Evolutionary conservation across 768 basidiomycete genomes (phyloP).

Genomic region (Trametes cingulata): DNA sequence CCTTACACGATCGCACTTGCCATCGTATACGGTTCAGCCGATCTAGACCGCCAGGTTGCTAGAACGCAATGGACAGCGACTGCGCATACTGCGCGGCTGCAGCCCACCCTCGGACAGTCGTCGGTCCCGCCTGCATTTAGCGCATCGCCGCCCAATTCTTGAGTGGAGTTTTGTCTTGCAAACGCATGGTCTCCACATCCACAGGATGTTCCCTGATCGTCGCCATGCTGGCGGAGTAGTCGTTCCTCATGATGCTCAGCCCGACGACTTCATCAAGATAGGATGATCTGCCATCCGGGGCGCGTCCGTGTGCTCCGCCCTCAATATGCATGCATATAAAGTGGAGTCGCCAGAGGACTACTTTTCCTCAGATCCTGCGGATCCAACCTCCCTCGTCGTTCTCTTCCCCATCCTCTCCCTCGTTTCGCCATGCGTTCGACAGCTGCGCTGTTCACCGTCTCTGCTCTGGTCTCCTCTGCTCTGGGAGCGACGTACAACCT

Average conservation of each 20-base stretch:
- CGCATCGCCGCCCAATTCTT: not conserved
- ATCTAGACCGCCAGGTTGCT: not conserved
- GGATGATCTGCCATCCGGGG: slow-evolving; percentile 10
- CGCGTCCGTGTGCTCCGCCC: not conserved
- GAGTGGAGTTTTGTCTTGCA: slow-evolving; percentile 1
- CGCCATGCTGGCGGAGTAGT: not conserved
- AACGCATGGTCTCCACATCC: slow-evolving; percentile 7
- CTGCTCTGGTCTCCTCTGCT: slow-evolving; percentile 20
- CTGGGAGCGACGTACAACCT: slow-evolving; percentile 27
- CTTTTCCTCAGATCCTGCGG: slow-evolving; percentile 17
- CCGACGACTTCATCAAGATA: slow-evolving; percentile 3
- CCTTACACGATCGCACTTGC: not conserved
- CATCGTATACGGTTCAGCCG: no score
- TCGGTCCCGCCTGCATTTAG: not conserved
- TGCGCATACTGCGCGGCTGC: not conserved
- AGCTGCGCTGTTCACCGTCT: slow-evolving; percentile 19
- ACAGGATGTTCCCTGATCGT: slow-evolving; percentile 13
- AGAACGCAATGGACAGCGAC: not conserved
- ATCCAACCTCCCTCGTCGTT: slow-evolving; percentile 10
- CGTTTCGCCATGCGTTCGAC: slow-evolving; percentile 21
- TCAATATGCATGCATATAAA: slow-evolving; percentile 19
- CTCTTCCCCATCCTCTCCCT: not conserved
- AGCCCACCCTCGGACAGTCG: not conserved
- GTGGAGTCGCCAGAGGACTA: not conserved
- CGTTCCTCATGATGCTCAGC: not conserved